These are phyloP conservation scores for Rhizopogon roseolus DNA, from an alignment of 768 basidiomycete genomes.

Conservation along the genomic window DNA sequence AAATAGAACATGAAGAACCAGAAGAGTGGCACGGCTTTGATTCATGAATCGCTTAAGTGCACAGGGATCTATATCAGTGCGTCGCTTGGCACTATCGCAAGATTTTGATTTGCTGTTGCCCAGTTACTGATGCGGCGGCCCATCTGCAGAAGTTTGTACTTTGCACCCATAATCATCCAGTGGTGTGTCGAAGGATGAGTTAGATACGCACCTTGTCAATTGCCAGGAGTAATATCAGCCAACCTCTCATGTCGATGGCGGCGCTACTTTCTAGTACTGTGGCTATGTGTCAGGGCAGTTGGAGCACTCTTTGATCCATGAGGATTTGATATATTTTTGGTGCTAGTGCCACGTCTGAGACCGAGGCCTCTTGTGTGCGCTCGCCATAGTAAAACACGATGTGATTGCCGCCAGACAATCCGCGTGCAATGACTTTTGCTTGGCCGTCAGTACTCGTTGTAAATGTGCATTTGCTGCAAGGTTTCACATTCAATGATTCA, in stretches of 20 bases:
- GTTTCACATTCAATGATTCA: background rate
- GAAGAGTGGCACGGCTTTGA: slow-evolving; percentile 39
- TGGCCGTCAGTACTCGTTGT: background rate
- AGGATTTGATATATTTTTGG: no score
- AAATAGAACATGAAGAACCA: slow-evolving; percentile 15
- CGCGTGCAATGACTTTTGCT: no score
- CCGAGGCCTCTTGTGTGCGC: background rate
- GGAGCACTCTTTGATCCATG: no score
- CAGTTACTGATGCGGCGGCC: no score
- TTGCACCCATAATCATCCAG: no score
- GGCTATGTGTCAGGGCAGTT: no score
- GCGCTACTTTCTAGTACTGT: no score
- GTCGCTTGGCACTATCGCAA: no score
- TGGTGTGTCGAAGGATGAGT: background rate
- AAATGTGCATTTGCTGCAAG: background rate
- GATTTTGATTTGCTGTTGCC: no score
- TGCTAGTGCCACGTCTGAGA: background rate
- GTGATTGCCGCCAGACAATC: slow-evolving; percentile 1
- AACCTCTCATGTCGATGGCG: no score
- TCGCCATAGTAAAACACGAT: background rate
- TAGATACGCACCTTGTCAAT: background rate
- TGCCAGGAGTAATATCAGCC: no score
- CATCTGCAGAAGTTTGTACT: no score
- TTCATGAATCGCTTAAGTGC: slow-evolving; percentile 8
- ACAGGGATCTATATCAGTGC: background rate